These are phyloP conservation scores for Leccinellum rugosiceps DNA, from an alignment of 768 basidiomycete species.

Conservation along the genomic window DNA sequence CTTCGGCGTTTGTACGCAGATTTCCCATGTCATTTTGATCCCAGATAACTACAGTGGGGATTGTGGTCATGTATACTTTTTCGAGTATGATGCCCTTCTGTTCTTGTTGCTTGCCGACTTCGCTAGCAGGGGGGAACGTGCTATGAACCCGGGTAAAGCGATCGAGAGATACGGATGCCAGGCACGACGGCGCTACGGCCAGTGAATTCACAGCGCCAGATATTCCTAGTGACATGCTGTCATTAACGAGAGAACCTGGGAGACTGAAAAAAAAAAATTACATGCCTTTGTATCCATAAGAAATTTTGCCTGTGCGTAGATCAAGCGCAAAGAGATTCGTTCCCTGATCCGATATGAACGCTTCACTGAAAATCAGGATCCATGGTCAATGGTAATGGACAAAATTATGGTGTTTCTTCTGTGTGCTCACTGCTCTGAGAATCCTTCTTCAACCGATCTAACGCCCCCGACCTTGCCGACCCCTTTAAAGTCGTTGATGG, in stretches of 20 bases:
- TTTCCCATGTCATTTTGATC: slow-evolving; percentile 38
- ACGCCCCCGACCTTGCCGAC: slow-evolving; percentile 63
- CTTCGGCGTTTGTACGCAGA: slow-evolving; percentile 11
- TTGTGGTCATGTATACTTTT: slow-evolving; percentile 59
- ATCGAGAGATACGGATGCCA: slow-evolving; percentile 66
- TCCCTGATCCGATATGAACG: slow-evolving; percentile 66
- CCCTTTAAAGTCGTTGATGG: slow-evolving; percentile 63
- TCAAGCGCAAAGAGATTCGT: slow-evolving; percentile 66
- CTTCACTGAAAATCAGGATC: slow-evolving; percentile 44
- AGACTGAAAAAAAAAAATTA: not conserved
- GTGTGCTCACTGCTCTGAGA: slow-evolving; percentile 57
- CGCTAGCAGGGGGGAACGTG: slow-evolving; percentile 47
- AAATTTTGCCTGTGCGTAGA: slow-evolving; percentile 58
- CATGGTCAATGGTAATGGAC: not conserved
- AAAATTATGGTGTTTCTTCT: not conserved
- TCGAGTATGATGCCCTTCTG: slow-evolving; percentile 58
- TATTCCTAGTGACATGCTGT: slow-evolving; percentile 44
- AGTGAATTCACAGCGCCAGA: slow-evolving; percentile 69
- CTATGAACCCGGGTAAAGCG: slow-evolving; percentile 71
- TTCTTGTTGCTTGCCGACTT: slow-evolving; percentile 49
- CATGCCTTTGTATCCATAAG: slow-evolving; percentile 68
- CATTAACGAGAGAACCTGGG: not conserved
- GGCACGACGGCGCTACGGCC: slow-evolving; percentile 47
- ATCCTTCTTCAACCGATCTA: slow-evolving; percentile 53
- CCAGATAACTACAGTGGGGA: slow-evolving; percentile 65